Evolutionary conservation across 2,329 filamentous ascomycete species (phyloP).

Genomic region (Incumbomyces lentus): DNA sequence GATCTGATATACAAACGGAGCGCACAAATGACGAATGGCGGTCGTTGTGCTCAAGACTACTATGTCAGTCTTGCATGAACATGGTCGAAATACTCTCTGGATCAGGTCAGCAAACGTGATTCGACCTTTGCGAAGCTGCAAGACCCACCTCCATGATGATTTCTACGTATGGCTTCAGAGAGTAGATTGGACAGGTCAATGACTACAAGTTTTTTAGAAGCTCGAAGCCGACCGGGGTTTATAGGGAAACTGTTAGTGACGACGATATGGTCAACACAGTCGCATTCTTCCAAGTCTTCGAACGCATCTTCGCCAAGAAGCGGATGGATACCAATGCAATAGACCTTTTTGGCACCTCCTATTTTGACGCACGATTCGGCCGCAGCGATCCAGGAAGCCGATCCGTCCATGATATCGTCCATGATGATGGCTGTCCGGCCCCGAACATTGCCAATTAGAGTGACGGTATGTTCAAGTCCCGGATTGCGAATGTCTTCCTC

Average conservation of each 20-base stretch:
- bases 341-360: conserved; percentile 83
- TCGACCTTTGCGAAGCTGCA: conserved; percentile 33
- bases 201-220: conserved; percentile 72
- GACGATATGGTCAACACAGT: conserved; percentile 86
- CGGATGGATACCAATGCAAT: conserved; percentile 94
- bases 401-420: conserved; percentile 98
- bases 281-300: conserved; percentile 80
- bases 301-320: conserved; percentile 85
- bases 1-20: too few relatives aligned
- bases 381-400: conserved; percentile 91
- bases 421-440: conserved; percentile 85
- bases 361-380: conserved; percentile 84
- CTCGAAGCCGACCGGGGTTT: conserved; percentile 57
- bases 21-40: too few relatives aligned
- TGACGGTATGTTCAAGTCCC: conserved; percentile 86
- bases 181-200: conserved; percentile 82
- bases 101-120: conserved; percentile 16
- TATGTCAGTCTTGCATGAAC: conserved; percentile 43
- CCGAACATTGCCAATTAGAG: conserved; percentile 88
- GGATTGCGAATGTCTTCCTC: conserved; percentile 77
- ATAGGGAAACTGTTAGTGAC: conserved; percentile 98
- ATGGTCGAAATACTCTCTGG: conserved; percentile 39
- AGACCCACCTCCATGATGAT: conserved; percentile 78
- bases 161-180: conserved; percentile 84
- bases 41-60: not conserved